Evolutionary conservation across 1,284 basidiomycete species (phyloP).

Genomic region (Trichosporon sp.): DNA sequence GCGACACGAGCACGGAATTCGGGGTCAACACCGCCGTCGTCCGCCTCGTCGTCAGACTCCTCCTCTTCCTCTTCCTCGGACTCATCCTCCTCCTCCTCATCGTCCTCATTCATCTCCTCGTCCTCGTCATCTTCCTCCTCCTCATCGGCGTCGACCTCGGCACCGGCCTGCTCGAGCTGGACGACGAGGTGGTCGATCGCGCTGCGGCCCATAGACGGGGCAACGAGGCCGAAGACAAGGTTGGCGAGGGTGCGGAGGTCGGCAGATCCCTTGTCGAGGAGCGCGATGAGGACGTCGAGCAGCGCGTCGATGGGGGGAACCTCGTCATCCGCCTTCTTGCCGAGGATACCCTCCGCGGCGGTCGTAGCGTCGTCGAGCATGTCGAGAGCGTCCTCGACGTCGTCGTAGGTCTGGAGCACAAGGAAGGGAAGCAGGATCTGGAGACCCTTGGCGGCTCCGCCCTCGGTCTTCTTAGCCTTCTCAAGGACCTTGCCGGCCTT

Average conservation of each 20-base stretch:
- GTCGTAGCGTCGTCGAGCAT: conserved; percentile 61
- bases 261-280: conserved; percentile 79
- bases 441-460: conserved; percentile 62
- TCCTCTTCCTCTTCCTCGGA: conserved; percentile 44
- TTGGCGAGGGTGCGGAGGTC: conserved; percentile 81
- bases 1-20: conserved; percentile 76
- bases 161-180: conserved; percentile 71
- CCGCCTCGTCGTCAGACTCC: conserved; percentile 43
- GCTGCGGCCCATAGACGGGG: conserved; percentile 68
- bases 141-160: conserved; percentile 59
- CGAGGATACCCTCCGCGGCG: conserved; percentile 28
- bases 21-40: conserved; percentile 62
- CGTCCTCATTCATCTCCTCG: conserved; percentile 38
- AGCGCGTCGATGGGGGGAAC: conserved; percentile 74
- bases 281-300: conserved; percentile 83
- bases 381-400: conserved; percentile 63
- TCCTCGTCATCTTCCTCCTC: conserved; percentile 45
- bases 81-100: conserved; percentile 54
- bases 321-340: conserved; percentile 21
- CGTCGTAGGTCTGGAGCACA: conserved; percentile 71
- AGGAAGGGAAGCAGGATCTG: conserved; percentile 72
- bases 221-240: conserved; percentile 77
- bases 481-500: conserved; percentile 59
- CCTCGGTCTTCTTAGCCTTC: conserved; percentile 58
- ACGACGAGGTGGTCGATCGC: conserved; percentile 81